Conservation (phyloP, 805 yeast species). For the Kuraishia capsulata region DNA sequence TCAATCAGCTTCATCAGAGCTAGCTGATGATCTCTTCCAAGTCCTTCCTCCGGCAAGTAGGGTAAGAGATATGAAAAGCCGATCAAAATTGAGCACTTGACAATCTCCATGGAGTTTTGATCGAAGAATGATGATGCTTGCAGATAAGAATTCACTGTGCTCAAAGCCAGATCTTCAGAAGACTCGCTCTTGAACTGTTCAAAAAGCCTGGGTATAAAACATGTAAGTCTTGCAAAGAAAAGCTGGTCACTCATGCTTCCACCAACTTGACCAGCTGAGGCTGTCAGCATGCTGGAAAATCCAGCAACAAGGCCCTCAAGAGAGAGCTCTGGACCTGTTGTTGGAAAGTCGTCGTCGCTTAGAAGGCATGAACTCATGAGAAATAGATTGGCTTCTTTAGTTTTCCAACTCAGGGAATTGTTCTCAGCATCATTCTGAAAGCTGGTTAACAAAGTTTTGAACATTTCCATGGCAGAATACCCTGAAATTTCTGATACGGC, state of each 20-base stretch:
- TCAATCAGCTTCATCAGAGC: slow-evolving; percentile 25
- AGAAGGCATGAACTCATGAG: slow-evolving; percentile 31
- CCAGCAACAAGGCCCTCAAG: not conserved
- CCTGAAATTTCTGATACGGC: slow-evolving; percentile 40
- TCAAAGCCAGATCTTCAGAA: not conserved
- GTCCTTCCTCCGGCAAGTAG: slow-evolving; percentile 12
- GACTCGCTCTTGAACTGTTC: slow-evolving; percentile 23
- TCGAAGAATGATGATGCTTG: slow-evolving; percentile 1
- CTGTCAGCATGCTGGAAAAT: not conserved
- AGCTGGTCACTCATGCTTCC: slow-evolving; percentile 15
- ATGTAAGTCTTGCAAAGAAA: slow-evolving; percentile 37
- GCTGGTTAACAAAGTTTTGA: slow-evolving; percentile 11
- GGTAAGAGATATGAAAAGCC: slow-evolving; percentile 39
- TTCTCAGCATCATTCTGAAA: slow-evolving; percentile 3
- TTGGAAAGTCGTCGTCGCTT: slow-evolving; percentile 22
- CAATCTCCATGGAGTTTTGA: too few relatives aligned
- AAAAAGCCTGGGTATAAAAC: slow-evolving; percentile 47
- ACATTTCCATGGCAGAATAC: slow-evolving; percentile 24
- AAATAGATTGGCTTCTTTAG: slow-evolving; percentile 31
- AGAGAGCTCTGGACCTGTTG: not conserved
- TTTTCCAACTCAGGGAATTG: slow-evolving; percentile 14
- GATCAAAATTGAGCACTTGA: slow-evolving; percentile 30
- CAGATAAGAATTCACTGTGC: not conserved
- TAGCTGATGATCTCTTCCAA: slow-evolving; percentile 16
- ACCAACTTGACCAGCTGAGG: not conserved